Percentiles rank a stretch among this genome's conserved stretches.
Conservation (phyloP, 495 filamentous ascomycete species). For the Talaromyces ruber region DNA sequence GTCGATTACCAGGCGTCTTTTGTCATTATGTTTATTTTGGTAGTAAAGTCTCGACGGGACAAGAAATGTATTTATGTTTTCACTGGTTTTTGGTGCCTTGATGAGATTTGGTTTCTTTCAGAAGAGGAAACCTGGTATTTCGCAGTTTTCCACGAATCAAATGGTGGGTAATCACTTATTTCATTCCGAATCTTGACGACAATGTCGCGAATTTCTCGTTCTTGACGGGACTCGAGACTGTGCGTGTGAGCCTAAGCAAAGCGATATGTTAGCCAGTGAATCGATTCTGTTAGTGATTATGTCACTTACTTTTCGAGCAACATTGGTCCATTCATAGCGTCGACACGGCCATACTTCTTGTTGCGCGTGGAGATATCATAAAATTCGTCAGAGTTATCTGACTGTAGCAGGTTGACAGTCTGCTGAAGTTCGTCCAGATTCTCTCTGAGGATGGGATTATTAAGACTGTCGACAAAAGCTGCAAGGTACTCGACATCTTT, state of each 20-base stretch:
- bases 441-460: conserved; percentile 69
- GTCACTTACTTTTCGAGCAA: conserved; percentile 74
- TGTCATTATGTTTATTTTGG: neutral
- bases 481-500: conserved; percentile 77
- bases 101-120: neutral
- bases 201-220: conserved; percentile 59
- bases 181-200: conserved; percentile 64
- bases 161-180: conserved; percentile 15
- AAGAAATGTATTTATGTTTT: neutral
- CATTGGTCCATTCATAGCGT: conserved; percentile 74
- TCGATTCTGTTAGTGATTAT: neutral
- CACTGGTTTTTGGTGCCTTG: conserved; percentile 10
- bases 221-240: conserved; percentile 49
- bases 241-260: conserved; percentile 48
- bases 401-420: conserved; percentile 77
- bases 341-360: conserved; percentile 89
- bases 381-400: conserved; percentile 86
- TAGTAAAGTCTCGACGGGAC: neutral
- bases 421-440: conserved; percentile 90
- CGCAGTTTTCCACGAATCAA: neutral
- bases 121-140: neutral
- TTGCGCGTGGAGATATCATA: conserved; percentile 81
- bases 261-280: conserved; percentile 27
- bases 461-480: conserved; percentile 74
- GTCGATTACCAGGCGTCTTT: neutral